A percentile compares a stretch with the other conserved stretches of the same genome.
Conservation (phyloP, 208 protist species). For the Acanthamoeba sp. region DNA sequence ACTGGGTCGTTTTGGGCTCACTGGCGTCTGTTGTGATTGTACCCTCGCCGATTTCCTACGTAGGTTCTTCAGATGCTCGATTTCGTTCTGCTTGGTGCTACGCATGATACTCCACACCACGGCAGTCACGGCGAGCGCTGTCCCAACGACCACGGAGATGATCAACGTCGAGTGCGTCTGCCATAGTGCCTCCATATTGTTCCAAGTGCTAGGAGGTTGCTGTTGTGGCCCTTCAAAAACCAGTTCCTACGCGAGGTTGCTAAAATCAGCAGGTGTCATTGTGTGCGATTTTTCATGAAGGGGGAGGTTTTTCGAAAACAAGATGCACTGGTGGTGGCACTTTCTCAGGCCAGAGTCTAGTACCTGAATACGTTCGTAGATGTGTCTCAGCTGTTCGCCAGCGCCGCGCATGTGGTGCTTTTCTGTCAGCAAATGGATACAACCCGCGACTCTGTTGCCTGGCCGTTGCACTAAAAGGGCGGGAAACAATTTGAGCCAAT, state of each 20-base stretch:
- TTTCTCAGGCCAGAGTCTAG: too few relatives aligned
- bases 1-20: not conserved
- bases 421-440: too few relatives aligned
- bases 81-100: not conserved
- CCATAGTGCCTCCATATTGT: not conserved
- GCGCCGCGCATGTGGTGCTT: too few relatives aligned
- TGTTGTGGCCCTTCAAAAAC: not conserved
- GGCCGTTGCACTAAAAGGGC: too few relatives aligned
- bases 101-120: not conserved
- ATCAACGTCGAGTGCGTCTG: not conserved
- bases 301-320: too few relatives aligned
- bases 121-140: not conserved
- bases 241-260: too few relatives aligned
- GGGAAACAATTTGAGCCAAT: not conserved
- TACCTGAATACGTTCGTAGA: too few relatives aligned
- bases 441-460: too few relatives aligned
- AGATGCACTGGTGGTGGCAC: too few relatives aligned
- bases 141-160: not conserved
- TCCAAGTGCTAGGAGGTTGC: not conserved
- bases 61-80: not conserved
- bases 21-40: not conserved
- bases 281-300: too few relatives aligned
- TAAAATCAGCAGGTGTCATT: too few relatives aligned
- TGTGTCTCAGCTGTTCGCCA: too few relatives aligned
- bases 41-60: not conserved